Base-by-base conservation (phyloP, 192 early-diverging fungal genomes). In the Coemansia furcata region DNA sequence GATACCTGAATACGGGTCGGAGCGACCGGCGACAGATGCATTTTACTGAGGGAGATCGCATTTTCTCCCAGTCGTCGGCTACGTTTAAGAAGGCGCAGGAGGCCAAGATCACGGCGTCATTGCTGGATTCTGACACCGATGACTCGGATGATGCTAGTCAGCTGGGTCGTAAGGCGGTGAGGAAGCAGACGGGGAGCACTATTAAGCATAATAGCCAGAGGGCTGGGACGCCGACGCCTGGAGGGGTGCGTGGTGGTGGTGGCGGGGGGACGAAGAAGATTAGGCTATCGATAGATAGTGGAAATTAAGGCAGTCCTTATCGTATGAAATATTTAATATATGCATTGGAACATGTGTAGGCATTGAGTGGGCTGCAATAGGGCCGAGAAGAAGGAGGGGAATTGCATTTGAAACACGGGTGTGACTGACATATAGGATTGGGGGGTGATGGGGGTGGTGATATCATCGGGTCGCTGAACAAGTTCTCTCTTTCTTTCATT, bases 21-120 rank as follows among this genome's bases (percentile, higher is more conserved):
- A 81, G 85, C 33, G 80, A 86, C 26, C 85, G 87, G 60, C 87
- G 88, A 52, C 67, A 78, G 64, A 60, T 69, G 54, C 90, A 90
- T 63, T 88, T 94, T 66, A 86, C 80, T 2, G 93, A 95, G 14
- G 81, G 82, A 0, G 95, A 97, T 54, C 86, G 95, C 62, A 84
- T 97, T 37, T 97, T 97, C 60, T 95, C 93, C 9, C 77, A 88
- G 78, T 92, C 90, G 15, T 87, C 86, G 50, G 86, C 84, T 5
- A 85, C 81, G 5, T 85, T 83, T 50, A 83, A 83, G 39, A 80
- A 80, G 61, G 84, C 78, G 46, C 76, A 76, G 59, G 76, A 83
- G 62, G 76, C 73, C 4, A 68, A 63, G 67, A 76, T 83, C 60
- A 71, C 76, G 2, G 73, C 73, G 17, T 73, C 78, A 21, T 50